Conservation (phyloP, 768 basidiomycete species). For the Kwoniella sp. region DNA sequence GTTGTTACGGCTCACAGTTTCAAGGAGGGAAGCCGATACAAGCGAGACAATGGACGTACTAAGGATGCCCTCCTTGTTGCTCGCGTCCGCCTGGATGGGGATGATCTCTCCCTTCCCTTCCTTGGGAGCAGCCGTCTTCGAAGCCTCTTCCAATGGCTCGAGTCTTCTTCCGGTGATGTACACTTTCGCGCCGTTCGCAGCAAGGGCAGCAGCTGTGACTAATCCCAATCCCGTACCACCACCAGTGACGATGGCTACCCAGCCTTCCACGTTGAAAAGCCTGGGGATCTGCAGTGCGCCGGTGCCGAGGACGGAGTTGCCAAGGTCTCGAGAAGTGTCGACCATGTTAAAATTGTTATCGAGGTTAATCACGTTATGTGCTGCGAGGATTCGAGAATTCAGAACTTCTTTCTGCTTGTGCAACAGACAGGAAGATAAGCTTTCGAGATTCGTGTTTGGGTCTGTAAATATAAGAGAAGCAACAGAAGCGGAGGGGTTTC, state of each 20-base stretch:
- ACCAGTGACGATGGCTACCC: slow-evolving; percentile 52
- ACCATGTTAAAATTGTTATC: slow-evolving; percentile 1
- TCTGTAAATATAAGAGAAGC: no score
- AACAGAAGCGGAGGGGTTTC: no score
- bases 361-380: no score
- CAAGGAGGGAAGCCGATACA: background rate
- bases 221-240: slow-evolving; percentile 36
- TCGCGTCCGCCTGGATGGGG: slow-evolving; percentile 49
- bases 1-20: background rate
- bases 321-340: slow-evolving; percentile 21
- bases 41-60: slow-evolving; percentile 36
- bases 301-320: slow-evolving; percentile 30
- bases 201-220: slow-evolving; percentile 47
- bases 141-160: slow-evolving; percentile 46
- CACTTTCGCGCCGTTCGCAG: slow-evolving; percentile 54
- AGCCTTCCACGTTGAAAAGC: slow-evolving; percentile 51
- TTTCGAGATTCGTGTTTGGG: no score
- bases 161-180: slow-evolving; percentile 54
- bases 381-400: no score
- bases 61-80: slow-evolving; percentile 50
- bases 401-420: no score
- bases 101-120: slow-evolving; percentile 45
- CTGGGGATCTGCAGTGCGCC: slow-evolving; percentile 37
- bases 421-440: no score
- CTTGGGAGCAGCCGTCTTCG: slow-evolving; percentile 34